Conservation (phyloP, 2,329 filamentous ascomycete genomes). For the Cladosporium phlei region DNA sequence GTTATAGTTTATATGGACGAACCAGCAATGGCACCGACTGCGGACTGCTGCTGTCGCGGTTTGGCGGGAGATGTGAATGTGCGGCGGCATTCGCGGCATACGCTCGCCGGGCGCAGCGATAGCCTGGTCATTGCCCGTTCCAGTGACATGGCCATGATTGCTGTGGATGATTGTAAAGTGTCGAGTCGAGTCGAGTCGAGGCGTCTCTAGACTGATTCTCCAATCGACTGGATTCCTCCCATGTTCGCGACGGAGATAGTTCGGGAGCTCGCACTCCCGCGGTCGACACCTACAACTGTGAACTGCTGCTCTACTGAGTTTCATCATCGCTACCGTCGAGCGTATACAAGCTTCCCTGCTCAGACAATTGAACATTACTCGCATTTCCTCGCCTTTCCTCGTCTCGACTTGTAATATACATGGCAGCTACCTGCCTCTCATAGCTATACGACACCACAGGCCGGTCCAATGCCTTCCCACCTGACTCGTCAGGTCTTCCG, state of each 20-base stretch:
- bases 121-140: constrained; percentile 26
- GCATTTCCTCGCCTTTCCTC: not conserved
- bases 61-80: constrained; percentile 21
- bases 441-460: not conserved
- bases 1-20: constrained; percentile 3
- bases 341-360: not conserved
- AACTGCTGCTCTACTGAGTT: no score
- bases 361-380: constrained; percentile 2
- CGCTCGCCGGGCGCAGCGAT: constrained; percentile 19
- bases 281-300: no score
- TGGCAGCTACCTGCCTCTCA: not conserved
- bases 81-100: constrained; percentile 28
- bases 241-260: constrained; percentile 3
- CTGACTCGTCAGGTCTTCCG: constrained; percentile 58
- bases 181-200: no score
- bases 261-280: constrained; percentile 9
- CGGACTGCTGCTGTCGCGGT: constrained; percentile 21
- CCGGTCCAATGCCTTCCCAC: constrained; percentile 52
- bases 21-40: constrained; percentile 25
- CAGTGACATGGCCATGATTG: constrained; percentile 24
- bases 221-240: not conserved
- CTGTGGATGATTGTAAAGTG: not conserved
- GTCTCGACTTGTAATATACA: not conserved
- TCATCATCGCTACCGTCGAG: constrained; percentile 11
- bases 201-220: not conserved